A percentile compares a stretch with the other conserved stretches of the same genome.
phyloP scores from a whole-genome alignment of 345 rosid species.

The Tarenaya hassleriana region DNA sequence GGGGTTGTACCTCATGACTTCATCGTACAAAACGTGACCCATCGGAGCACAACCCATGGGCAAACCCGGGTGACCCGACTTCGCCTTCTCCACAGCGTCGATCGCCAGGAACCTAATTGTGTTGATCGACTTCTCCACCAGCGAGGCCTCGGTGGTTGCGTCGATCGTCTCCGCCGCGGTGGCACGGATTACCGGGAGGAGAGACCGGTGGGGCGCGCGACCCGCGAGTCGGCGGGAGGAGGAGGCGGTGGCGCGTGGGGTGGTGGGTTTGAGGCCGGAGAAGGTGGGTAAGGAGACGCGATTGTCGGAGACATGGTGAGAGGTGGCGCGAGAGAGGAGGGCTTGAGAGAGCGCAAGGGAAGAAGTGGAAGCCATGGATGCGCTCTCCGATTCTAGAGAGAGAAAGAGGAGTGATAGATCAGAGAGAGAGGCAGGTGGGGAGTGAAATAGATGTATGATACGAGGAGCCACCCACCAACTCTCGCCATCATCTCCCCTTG shows the following conservation, averaged over 20 bases:
- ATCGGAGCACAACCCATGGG: constrained; percentile 73
- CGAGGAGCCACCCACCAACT: not conserved
- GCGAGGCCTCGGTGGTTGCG: constrained; percentile 46
- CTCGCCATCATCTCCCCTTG: constrained; percentile 27
- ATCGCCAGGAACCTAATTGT: constrained; percentile 42
- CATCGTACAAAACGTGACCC: constrained; percentile 87
- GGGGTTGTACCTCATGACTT: constrained; percentile 84
- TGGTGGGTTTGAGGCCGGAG: constrained; percentile 44
- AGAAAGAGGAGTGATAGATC: no score
- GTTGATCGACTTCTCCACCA: constrained; percentile 74
- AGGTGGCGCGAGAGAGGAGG: constrained; percentile 39
- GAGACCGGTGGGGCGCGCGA: constrained; percentile 25
- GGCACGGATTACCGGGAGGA: constrained; percentile 28
- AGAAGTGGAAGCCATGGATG: constrained; percentile 50
- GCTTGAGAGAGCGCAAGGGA: constrained; percentile 50
- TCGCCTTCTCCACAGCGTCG: constrained; percentile 54
- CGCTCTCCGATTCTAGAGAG: constrained; percentile 15
- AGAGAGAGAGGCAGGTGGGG: not conserved
- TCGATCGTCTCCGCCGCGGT: constrained; percentile 51
- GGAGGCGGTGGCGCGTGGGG: constrained; percentile 15
- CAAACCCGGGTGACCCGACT: constrained; percentile 53
- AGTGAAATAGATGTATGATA: no score
- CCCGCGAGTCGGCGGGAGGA: constrained; percentile 24
- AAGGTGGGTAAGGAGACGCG: constrained; percentile 39
- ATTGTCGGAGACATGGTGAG: constrained; percentile 32